Base-by-base conservation (phyloP, 176 grass and related monocot species). In the Zoysia japonica region DNA sequence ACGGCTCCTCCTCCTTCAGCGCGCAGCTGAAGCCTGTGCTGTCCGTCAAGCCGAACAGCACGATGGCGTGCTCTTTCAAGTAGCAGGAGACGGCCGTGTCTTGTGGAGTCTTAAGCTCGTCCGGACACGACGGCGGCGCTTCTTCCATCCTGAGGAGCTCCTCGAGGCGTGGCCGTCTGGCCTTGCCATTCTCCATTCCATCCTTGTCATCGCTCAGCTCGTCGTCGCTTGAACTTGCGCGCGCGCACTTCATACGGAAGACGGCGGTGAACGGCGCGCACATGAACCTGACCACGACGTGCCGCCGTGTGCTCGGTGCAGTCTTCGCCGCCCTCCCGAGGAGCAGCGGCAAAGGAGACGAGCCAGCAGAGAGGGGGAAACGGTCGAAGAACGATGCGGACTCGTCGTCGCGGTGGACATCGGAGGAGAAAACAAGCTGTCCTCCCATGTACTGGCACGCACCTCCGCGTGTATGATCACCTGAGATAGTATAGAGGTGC, bases 61-160 rank as follows among this genome's bases (percentile, higher is more conserved):
- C 45, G 46, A 61, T 5, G 38, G 72, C 37, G 74, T n/a, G 77
- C n/a, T 63, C 16, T 17, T 47, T 65, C 39, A 17, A 38, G 39
- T 39, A 73, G 70, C 28, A 11, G 60, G 60, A 7, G 57, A 16
- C 28, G 28, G 28, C 49, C 50, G 17, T 53, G 8, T 39, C 16
- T 11, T 10, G 47, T 3, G 60, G 0, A 0, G 10, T 41, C 47
- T 57, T 36, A 5, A 15, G 15, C 8, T 61, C 28, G 28, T 28
- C 42, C 8, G 36, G 40, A 13, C 41, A 35, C 2, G 62, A 1
- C 5, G 61, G 17, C 37, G 79, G 2, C 42, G 80, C 2, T 53
- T 45, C 9, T 37, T 88, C 81, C 62, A 84, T 79, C 76, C 15
- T 62, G 0, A 88, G 63, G 8, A 88, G 86, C 53, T 88, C 76